These are phyloP conservation scores for Tylopilus cervinicoccineus DNA, from an alignment of 768 basidiomycete genomes.

Conservation along the genomic window DNA sequence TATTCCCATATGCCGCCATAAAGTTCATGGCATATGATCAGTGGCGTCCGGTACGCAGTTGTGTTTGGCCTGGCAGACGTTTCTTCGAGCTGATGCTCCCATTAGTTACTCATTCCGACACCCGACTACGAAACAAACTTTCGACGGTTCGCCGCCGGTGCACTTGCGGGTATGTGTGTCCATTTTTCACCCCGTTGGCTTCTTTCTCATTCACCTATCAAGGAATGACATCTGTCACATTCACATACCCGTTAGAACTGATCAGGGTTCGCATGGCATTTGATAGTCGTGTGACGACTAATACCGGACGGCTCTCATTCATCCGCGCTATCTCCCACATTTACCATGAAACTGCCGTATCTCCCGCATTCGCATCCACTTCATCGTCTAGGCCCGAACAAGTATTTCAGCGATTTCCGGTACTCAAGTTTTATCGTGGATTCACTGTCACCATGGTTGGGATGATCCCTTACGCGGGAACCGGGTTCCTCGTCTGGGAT, in stretches of 20 bases:
- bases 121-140: slow-evolving; percentile 70
- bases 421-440: slow-evolving; percentile 95
- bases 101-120: slow-evolving; percentile 82
- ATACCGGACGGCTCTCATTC: slow-evolving; percentile 46
- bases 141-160: slow-evolving; percentile 82
- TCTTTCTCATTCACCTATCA: not conserved
- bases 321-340: slow-evolving; percentile 56
- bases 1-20: slow-evolving; percentile 96
- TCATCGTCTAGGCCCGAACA: slow-evolving; percentile 21
- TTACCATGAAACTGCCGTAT: slow-evolving; percentile 57
- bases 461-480: slow-evolving; percentile 94
- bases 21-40: slow-evolving; percentile 97
- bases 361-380: slow-evolving; percentile 17
- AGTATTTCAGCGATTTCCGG: slow-evolving; percentile 58
- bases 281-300: slow-evolving; percentile 25
- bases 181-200: not conserved
- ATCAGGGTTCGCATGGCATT: slow-evolving; percentile 96
- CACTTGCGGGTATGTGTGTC: slow-evolving; percentile 70
- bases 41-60: slow-evolving; percentile 59
- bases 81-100: not conserved
- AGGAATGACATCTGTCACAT: slow-evolving; percentile 84
- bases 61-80: not conserved
- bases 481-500: slow-evolving; percentile 92
- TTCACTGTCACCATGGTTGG: slow-evolving; percentile 89
- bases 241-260: slow-evolving; percentile 94